Conservation (phyloP, 768 basidiomycete species). For the Termitomyces eurrhizus region DNA sequence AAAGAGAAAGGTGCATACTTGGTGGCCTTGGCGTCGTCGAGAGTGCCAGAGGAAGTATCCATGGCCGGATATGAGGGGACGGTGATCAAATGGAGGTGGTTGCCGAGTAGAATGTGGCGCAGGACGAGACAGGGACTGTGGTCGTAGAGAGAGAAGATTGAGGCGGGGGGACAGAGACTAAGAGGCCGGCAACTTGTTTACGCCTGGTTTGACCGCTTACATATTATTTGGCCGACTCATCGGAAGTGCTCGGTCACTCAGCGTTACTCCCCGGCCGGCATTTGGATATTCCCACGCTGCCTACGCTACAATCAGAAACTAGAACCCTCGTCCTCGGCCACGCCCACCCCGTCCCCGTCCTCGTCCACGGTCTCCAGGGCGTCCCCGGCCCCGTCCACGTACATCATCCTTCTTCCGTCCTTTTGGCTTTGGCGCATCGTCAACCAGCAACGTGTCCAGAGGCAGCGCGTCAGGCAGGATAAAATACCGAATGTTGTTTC, state of each 20-base stretch:
- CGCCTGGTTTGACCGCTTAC: slow-evolving; percentile 28
- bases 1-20: slow-evolving; percentile 21
- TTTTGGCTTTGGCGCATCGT: slow-evolving; percentile 97
- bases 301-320: slow-evolving; percentile 6
- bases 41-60: slow-evolving; percentile 31
- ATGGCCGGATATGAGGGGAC: slow-evolving; percentile 39
- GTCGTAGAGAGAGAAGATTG: slow-evolving; percentile 11
- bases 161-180: slow-evolving; percentile 11
- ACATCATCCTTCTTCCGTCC: slow-evolving; percentile 84
- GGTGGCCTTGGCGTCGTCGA: slow-evolving; percentile 29
- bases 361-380: slow-evolving; percentile 49
- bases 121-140: neutral
- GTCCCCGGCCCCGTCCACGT: slow-evolving; percentile 58
- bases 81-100: slow-evolving; percentile 33
- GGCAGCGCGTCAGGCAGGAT: slow-evolving; percentile 97
- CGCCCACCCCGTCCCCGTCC: slow-evolving; percentile 48
- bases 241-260: slow-evolving; percentile 20
- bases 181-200: slow-evolving; percentile 30
- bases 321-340: slow-evolving; percentile 30
- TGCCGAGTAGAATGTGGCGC: slow-evolving; percentile 5
- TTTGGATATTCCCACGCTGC: neutral
- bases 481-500: slow-evolving; percentile 96
- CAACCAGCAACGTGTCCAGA: slow-evolving; percentile 92
- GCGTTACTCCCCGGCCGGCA: slow-evolving; percentile 3
- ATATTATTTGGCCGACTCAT: slow-evolving; percentile 24